Conservation (phyloP, 768 basidiomycete genomes). For the Russula griseocarnosa region DNA sequence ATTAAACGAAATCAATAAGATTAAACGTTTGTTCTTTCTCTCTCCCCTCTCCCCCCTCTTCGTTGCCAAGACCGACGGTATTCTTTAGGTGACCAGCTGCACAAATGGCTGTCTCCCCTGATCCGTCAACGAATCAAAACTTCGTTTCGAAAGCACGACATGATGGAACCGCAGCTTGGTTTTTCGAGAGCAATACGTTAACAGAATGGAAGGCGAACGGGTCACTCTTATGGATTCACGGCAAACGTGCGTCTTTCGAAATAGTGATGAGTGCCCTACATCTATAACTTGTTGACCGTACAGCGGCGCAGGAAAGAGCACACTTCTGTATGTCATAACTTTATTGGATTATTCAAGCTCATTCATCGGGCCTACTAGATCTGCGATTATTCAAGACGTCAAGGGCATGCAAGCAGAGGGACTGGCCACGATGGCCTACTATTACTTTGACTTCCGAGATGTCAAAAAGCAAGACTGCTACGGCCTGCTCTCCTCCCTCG, state of each 20-base stretch:
- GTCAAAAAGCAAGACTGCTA: constrained; percentile 1
- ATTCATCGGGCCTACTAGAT: neutral
- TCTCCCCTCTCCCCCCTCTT: neutral
- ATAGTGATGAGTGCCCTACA: no score
- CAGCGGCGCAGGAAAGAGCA: constrained; percentile 9
- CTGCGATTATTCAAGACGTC: constrained; percentile 1
- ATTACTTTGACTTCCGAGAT: constrained; percentile 16
- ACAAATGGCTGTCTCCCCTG: neutral
- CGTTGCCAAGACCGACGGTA: neutral
- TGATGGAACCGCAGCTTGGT: neutral
- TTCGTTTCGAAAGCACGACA: neutral
- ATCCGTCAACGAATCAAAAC: neutral
- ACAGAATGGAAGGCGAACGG: neutral
- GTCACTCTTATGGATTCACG: neutral
- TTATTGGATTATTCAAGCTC: no score
- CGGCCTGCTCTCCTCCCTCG: constrained; percentile 7
- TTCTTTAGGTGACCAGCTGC: neutral
- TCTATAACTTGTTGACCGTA: neutral
- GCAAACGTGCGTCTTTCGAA: neutral
- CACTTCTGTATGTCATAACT: neutral
- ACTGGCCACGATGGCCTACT: constrained; percentile 6
- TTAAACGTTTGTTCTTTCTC: neutral
- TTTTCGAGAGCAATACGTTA: neutral
- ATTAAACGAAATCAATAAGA: neutral
- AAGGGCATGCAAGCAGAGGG: neutral